These are phyloP conservation scores for Gossypium ekmanianum DNA, from an alignment of 345 rosid species.

Conservation along the genomic window DNA sequence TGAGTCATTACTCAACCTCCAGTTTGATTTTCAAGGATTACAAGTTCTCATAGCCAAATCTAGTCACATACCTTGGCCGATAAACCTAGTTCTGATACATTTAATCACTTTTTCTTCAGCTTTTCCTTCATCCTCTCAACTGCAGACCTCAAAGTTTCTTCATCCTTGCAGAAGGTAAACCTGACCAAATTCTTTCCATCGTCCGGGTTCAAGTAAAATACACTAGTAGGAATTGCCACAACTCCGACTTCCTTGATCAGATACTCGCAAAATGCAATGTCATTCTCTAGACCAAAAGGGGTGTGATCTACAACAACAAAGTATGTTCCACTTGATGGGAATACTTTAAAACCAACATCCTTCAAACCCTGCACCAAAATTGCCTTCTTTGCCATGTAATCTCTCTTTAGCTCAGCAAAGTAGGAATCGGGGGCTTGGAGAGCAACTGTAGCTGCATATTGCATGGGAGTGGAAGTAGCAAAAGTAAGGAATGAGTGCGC, in stretches of 20 bases:
- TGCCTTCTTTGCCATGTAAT: slow-evolving; percentile 71
- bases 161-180: slow-evolving; percentile 94
- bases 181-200: slow-evolving; percentile 94
- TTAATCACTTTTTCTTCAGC: slow-evolving; percentile 49
- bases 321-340: slow-evolving; percentile 93
- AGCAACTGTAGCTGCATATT: slow-evolving; percentile 68
- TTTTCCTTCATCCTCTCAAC: slow-evolving; percentile 86
- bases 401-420: slow-evolving; percentile 67
- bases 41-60: neutral
- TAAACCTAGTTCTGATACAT: neutral
- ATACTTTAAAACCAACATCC: slow-evolving; percentile 80
- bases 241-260: slow-evolving; percentile 94
- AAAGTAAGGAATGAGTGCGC: slow-evolving; percentile 92
- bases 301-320: slow-evolving; percentile 90
- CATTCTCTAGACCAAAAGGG: slow-evolving; percentile 71
- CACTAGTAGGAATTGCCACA: slow-evolving; percentile 87
- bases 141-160: slow-evolving; percentile 72
- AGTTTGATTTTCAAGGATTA: neutral
- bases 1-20: neutral
- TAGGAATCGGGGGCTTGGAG: slow-evolving; percentile 79
- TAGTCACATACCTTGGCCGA: neutral
- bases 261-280: slow-evolving; percentile 81
- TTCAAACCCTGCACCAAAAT: slow-evolving; percentile 79
- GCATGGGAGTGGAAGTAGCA: slow-evolving; percentile 44
- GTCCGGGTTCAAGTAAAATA: slow-evolving; percentile 84